phyloP scores from a whole-genome alignment of 345 rosid genomes.

The Pistacia integerrima region DNA sequence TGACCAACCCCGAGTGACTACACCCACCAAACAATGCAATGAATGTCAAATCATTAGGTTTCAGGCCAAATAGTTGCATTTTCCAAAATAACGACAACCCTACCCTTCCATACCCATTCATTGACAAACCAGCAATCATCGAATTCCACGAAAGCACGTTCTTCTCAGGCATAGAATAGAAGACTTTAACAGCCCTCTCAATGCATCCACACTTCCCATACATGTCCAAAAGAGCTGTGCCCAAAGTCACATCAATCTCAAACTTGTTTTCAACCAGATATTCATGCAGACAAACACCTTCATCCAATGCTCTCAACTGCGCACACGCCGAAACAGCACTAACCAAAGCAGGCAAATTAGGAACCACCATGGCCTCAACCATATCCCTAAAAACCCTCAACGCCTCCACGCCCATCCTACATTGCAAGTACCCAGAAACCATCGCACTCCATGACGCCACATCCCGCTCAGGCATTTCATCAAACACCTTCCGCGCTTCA shows the following conservation, averaged over 20 bases:
- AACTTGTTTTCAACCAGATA: constrained; percentile 18
- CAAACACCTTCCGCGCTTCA: constrained; percentile 33
- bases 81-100: constrained; percentile 32
- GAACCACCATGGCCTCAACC: constrained; percentile 22
- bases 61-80: constrained; percentile 28
- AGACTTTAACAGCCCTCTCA: constrained; percentile 26
- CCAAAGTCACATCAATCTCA: constrained; percentile 19
- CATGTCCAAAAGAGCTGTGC: constrained; percentile 37
- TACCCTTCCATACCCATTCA: constrained; percentile 35
- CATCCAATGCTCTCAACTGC: constrained; percentile 19
- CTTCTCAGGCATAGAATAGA: constrained; percentile 30
- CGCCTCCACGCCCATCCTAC: constrained; percentile 26
- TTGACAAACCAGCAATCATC: constrained; percentile 38
- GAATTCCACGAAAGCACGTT: constrained; percentile 44
- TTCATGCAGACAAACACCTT: constrained; percentile 24
- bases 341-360: constrained; percentile 33
- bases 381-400: constrained; percentile 25
- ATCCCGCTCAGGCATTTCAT: constrained; percentile 35
- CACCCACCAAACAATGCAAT: constrained; percentile 41
- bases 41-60: constrained; percentile 34
- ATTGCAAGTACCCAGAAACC: constrained; percentile 29
- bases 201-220: constrained; percentile 40
- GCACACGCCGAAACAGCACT: constrained; percentile 31
- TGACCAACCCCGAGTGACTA: constrained; percentile 41
- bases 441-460: constrained; percentile 37